These are phyloP conservation scores for Pythium aquatile DNA, from an alignment of 352 stramenopile genomes.

Conservation along the genomic window DNA sequence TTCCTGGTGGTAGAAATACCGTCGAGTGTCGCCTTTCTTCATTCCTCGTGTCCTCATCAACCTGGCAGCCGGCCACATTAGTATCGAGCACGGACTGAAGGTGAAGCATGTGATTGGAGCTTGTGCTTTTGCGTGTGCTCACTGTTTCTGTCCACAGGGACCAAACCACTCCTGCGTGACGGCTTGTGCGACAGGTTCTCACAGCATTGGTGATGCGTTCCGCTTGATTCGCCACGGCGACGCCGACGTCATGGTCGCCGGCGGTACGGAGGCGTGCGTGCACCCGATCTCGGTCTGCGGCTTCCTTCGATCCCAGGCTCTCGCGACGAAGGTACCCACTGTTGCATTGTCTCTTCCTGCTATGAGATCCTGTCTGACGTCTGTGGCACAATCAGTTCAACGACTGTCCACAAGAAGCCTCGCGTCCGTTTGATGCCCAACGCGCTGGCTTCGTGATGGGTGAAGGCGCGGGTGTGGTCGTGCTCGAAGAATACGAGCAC, in stretches of 20 bases:
- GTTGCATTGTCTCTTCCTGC: no score
- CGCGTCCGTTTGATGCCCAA: slow-evolving; percentile 94
- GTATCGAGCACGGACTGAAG: slow-evolving; percentile 90
- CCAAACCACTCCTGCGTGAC: slow-evolving; percentile 97
- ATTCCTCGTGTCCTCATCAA: slow-evolving; percentile 94
- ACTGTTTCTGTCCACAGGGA: slow-evolving; percentile 46
- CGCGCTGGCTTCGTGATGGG: slow-evolving; percentile 98
- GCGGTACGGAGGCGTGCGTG: slow-evolving; percentile 94
- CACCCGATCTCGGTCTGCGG: slow-evolving; percentile 93
- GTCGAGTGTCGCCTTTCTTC: slow-evolving; percentile 93
- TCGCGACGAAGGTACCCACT: slow-evolving; percentile 83
- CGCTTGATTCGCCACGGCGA: slow-evolving; percentile 84
- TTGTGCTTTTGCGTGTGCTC: neutral
- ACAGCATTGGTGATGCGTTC: slow-evolving; percentile 96
- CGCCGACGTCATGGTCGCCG: slow-evolving; percentile 95
- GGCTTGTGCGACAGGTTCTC: slow-evolving; percentile 95
- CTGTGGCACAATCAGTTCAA: slow-evolving; percentile 81
- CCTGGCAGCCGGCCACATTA: slow-evolving; percentile 90
- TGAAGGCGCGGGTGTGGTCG: slow-evolving; percentile 67
- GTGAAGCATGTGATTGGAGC: slow-evolving; percentile 20
- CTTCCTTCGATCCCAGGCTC: slow-evolving; percentile 94
- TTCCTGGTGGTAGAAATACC: slow-evolving; percentile 60
- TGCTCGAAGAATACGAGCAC: slow-evolving; percentile 88
- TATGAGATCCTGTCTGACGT: neutral
- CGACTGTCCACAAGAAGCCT: slow-evolving; percentile 85